A percentile compares a stretch with the other conserved stretches of the same genome.
phyloP scores from a whole-genome alignment of 371 early-diverging fungal genomes.

The Smittium mucronatum region DNA sequence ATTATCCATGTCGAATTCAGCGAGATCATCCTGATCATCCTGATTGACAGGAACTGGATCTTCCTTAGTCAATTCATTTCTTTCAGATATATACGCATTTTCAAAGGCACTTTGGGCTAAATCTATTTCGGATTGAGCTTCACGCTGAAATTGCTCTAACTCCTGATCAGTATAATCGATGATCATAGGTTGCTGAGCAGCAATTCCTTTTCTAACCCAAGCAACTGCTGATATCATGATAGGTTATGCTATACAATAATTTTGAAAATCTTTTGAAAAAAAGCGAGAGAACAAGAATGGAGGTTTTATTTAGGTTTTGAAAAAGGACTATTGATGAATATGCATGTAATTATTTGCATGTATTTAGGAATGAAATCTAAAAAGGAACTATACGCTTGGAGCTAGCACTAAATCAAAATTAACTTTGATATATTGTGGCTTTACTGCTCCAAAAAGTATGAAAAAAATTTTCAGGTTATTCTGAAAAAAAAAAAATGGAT shows the following conservation, averaged over 20 bases:
- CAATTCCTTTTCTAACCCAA: constrained; percentile 84
- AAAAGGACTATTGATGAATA: too few species aligned
- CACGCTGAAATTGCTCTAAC: constrained; percentile 54
- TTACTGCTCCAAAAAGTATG: too few species aligned
- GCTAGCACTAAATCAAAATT: too few species aligned
- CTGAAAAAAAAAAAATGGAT: too few species aligned
- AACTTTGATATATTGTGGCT: too few species aligned
- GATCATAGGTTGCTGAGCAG: constrained; percentile 51
- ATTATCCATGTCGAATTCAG: constrained; percentile 60
- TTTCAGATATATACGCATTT: constrained; percentile 20
- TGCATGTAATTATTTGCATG: too few species aligned
- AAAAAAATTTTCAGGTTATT: too few species aligned
- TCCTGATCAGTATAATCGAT: constrained; percentile 63
- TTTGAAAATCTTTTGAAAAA: too few species aligned
- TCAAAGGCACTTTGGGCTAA: constrained; percentile 55
- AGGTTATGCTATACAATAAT: constrained; percentile 5
- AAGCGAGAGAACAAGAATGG: too few species aligned
- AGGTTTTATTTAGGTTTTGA: too few species aligned
- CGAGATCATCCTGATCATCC: constrained; percentile 41
- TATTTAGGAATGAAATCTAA: too few species aligned
- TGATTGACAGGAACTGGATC: constrained; percentile 13
- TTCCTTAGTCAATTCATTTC: constrained; percentile 14
- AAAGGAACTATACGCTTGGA: too few species aligned
- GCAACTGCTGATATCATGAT: constrained; percentile 65
- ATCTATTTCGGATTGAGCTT: constrained; percentile 55